Conservation (phyloP, 371 early-diverging fungal genomes). For the Nematocida minor region DNA sequence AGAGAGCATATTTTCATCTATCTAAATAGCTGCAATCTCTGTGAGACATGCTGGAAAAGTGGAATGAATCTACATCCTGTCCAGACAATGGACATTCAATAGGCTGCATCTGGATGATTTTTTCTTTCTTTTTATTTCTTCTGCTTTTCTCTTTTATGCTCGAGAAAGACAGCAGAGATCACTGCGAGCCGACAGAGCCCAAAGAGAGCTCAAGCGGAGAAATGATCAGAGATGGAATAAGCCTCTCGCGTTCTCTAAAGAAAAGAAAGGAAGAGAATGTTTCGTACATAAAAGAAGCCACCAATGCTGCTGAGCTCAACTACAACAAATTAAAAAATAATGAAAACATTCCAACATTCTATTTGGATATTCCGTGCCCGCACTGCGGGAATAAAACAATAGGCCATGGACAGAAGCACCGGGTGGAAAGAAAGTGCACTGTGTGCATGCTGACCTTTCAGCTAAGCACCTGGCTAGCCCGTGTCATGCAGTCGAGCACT, state of each 20-base stretch:
- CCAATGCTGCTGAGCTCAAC: neutral
- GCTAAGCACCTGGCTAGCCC: neutral
- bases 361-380: neutral
- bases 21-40: too few relatives aligned
- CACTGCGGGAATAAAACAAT: neutral
- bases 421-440: slow-evolving; percentile 1
- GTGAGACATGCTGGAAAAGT: too few relatives aligned
- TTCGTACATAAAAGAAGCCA: neutral
- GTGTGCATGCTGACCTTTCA: neutral
- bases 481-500: neutral
- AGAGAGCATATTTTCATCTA: too few relatives aligned
- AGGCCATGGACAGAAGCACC: slow-evolving; percentile 1
- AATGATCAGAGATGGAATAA: too few relatives aligned
- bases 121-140: neutral
- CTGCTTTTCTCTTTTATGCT: neutral
- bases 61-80: neutral
- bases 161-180: neutral
- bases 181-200: too few relatives aligned
- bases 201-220: too few relatives aligned
- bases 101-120: neutral
- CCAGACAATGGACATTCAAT: neutral
- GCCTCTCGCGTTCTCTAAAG: neutral
- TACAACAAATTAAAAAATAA: neutral
- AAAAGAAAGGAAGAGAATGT: neutral
- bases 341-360: neutral